Evolutionary conservation across 106 monocot genomes (phyloP).

Genomic region (Alisma plantagoaquatica): DNA sequence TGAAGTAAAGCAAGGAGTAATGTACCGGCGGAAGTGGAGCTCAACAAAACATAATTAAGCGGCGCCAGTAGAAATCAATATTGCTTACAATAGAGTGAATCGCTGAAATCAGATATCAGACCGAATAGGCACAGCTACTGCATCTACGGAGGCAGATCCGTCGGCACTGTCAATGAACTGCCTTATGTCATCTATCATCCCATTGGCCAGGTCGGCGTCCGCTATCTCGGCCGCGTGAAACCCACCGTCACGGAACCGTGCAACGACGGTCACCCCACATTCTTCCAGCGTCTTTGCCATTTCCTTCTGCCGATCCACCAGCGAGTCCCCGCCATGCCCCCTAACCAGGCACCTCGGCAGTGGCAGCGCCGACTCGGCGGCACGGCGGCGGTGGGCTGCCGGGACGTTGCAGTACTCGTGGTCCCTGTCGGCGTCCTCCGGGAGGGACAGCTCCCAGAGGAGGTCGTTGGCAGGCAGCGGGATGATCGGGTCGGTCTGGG

Average conservation of each 20-base stretch:
- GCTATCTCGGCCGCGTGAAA: slow-evolving; percentile 40
- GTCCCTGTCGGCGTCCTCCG: slow-evolving; percentile 27
- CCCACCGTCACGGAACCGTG: slow-evolving; percentile 16
- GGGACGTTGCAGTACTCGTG: slow-evolving; percentile 43
- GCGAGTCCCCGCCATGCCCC: slow-evolving; percentile 32
- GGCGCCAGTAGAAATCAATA: no score
- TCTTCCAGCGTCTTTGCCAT: slow-evolving; percentile 17
- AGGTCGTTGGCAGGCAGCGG: slow-evolving; percentile 3
- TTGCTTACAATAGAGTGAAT: no score
- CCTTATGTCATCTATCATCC: slow-evolving; percentile 15
- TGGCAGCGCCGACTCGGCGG: background rate
- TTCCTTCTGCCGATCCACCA: slow-evolving; percentile 43
- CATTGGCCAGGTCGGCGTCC: slow-evolving; percentile 14
- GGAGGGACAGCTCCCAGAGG: slow-evolving; percentile 20
- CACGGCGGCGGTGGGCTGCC: background rate
- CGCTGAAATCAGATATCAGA: no score
- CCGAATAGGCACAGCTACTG: no score
- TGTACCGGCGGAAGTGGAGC: no score
- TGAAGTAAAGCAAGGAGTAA: no score
- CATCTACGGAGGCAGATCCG: no score
- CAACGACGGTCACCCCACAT: slow-evolving; percentile 20
- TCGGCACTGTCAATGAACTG: slow-evolving; percentile 23
- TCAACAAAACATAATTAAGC: no score
- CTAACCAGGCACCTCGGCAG: slow-evolving; percentile 34
- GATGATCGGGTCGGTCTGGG: background rate